Evolutionary conservation across 176 grass and related monocot genomes (phyloP).

Genomic region (Carex cristatella): DNA sequence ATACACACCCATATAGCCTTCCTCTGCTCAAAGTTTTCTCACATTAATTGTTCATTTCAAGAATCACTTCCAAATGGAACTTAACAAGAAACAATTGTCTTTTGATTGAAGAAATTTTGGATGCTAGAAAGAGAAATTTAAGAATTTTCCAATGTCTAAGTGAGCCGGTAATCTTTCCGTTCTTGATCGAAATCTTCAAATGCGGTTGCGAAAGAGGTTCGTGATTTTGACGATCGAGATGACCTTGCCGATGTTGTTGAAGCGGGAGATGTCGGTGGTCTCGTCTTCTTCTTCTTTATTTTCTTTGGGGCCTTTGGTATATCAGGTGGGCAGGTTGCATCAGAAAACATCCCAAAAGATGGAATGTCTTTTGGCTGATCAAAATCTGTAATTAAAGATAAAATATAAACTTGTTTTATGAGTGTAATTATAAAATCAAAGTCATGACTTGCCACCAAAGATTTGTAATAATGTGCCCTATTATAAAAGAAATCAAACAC

Average conservation of each 20-base stretch:
- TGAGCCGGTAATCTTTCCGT: conserved; percentile 36
- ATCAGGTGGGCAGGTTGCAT: conserved; percentile 32
- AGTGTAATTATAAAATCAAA: not conserved
- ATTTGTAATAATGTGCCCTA: not conserved
- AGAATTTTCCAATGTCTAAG: not conserved
- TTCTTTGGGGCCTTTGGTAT: conserved; percentile 50
- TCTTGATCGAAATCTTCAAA: conserved; percentile 48
- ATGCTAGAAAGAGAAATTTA: not conserved
- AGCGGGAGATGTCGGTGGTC: conserved; percentile 27
- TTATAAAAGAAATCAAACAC: not conserved
- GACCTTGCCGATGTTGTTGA: conserved; percentile 54
- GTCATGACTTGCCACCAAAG: not conserved
- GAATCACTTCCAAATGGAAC: conserved; percentile 18
- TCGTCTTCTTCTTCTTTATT: conserved; percentile 45
- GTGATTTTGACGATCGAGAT: conserved; percentile 56
- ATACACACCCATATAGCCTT: conserved; percentile 23
- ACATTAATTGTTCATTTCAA: conserved; percentile 18
- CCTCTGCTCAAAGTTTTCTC: conserved; percentile 10
- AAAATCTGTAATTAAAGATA: conserved; percentile 48
- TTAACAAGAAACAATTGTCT: conserved; percentile 19
- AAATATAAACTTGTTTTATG: not conserved
- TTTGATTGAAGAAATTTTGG: conserved; percentile 13
- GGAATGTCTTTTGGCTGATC: conserved; percentile 66
- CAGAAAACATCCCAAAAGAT: conserved; percentile 52
- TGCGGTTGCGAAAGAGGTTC: conserved; percentile 55